A percentile compares a stretch with the other conserved stretches of the same genome.
Conservation (phyloP, 1,284 basidiomycete genomes). For the Ganoderma multipileum region DNA sequence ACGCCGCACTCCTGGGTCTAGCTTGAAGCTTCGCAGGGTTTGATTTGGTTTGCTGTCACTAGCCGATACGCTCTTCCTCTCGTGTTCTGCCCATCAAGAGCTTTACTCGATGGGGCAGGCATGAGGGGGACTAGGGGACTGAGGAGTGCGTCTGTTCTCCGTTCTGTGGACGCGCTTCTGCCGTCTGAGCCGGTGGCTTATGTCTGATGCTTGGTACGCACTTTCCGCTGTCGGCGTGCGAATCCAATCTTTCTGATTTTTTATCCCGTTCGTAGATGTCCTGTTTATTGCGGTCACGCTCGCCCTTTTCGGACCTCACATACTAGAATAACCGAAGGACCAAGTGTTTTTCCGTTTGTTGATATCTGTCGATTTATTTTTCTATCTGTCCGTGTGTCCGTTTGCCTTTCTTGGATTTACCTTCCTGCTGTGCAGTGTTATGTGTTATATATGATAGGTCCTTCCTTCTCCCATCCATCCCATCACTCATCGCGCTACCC, state of each 20-base stretch:
- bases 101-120: neutral
- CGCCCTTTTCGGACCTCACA: neutral
- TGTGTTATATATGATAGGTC: neutral
- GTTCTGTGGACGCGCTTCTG: constrained; percentile 7
- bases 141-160: neutral
- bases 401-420: constrained; percentile 8
- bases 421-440: neutral
- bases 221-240: neutral
- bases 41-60: neutral
- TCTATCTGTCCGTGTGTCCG: neutral
- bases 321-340: neutral
- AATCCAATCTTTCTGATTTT: neutral
- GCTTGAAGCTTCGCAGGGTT: neutral
- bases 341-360: neutral
- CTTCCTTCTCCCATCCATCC: neutral
- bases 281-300: neutral
- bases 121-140: neutral
- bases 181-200: constrained; percentile 9
- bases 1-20: neutral
- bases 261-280: neutral
- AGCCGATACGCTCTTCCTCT: neutral
- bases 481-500: neutral
- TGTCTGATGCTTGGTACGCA: neutral
- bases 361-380: neutral
- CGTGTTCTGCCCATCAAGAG: neutral